Conservation (phyloP, 768 basidiomycete genomes). For the Xerocomellus amylosporus region DNA sequence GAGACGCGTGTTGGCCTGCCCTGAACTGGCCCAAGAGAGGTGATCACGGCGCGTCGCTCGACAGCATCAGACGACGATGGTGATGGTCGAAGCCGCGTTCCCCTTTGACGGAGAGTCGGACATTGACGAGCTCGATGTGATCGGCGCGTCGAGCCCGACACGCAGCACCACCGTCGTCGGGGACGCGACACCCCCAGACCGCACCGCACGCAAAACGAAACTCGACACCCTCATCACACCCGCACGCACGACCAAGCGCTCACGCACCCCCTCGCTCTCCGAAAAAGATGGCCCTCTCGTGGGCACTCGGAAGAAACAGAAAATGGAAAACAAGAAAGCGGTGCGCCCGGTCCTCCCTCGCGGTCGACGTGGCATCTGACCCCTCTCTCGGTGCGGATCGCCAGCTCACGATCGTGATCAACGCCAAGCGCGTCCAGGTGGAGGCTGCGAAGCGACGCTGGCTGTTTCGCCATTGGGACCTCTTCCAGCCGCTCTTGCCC, state of each 20-base stretch:
- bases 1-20: slow-evolving; percentile 27
- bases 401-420: slow-evolving; percentile 42
- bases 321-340: slow-evolving; percentile 39
- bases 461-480: slow-evolving; percentile 41
- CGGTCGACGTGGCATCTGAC: not conserved
- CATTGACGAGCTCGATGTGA: slow-evolving; percentile 31
- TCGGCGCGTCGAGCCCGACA: slow-evolving; percentile 24
- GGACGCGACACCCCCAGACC: slow-evolving; percentile 25
- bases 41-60: not conserved
- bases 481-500: slow-evolving; percentile 50
- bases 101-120: slow-evolving; percentile 14
- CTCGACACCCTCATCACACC: slow-evolving; percentile 14
- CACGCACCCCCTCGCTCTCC: slow-evolving; percentile 8
- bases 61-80: not conserved
- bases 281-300: not conserved
- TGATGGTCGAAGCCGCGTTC: slow-evolving; percentile 5
- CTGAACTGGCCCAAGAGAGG: slow-evolving; percentile 6
- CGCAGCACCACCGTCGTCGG: slow-evolving; percentile 29
- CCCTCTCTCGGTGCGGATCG: not conserved
- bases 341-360: slow-evolving; percentile 24
- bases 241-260: slow-evolving; percentile 17
- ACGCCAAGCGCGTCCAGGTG: slow-evolving; percentile 35
- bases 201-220: not conserved
- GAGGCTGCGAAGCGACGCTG: slow-evolving; percentile 46
- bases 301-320: slow-evolving; percentile 29